A percentile compares a stretch with the other conserved stretches of the same genome.
phyloP scores from a whole-genome alignment of 2,329 filamentous ascomycete genomes.

The Penicillium capsulatum region DNA sequence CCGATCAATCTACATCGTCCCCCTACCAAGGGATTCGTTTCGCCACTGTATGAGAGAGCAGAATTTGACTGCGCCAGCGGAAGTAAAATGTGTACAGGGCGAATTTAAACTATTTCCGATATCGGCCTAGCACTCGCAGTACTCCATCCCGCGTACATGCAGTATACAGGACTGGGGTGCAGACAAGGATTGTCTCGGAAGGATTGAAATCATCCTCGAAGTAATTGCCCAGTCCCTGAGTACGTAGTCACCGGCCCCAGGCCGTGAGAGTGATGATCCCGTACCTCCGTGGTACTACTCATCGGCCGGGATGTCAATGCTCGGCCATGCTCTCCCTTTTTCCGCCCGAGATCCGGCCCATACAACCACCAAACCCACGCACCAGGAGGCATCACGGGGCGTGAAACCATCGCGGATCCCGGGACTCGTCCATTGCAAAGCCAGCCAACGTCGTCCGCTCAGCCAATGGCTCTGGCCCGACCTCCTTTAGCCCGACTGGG shows the following conservation, averaged over 20 bases:
- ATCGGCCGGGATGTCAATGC: constrained; percentile 9
- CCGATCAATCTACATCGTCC: not conserved
- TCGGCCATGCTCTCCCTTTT: not conserved
- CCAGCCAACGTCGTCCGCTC: constrained; percentile 8
- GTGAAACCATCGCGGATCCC: too few species aligned
- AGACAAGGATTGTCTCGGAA: too few species aligned
- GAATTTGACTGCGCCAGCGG: too few species aligned
- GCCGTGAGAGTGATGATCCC: too few species aligned
- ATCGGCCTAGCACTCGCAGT: constrained; percentile 14
- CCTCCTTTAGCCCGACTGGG: constrained; percentile 33
- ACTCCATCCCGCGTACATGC: constrained; percentile 12
- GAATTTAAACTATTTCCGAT: constrained; percentile 8
- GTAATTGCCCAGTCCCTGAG: too few species aligned
- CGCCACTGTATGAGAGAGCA: too few species aligned
- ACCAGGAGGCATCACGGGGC: not conserved
- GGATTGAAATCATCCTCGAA: too few species aligned
- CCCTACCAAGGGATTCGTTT: not conserved
- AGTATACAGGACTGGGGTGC: constrained; percentile 4
- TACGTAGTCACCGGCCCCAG: too few species aligned
- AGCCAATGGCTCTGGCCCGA: constrained; percentile 21
- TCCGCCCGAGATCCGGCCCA: too few species aligned
- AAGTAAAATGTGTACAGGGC: too few species aligned
- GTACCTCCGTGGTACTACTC: not conserved
- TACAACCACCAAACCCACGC: not conserved
- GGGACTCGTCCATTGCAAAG: constrained; percentile 1